Conservation (phyloP, 202 grass and related monocot species). For the Setaria viridis region DNA sequence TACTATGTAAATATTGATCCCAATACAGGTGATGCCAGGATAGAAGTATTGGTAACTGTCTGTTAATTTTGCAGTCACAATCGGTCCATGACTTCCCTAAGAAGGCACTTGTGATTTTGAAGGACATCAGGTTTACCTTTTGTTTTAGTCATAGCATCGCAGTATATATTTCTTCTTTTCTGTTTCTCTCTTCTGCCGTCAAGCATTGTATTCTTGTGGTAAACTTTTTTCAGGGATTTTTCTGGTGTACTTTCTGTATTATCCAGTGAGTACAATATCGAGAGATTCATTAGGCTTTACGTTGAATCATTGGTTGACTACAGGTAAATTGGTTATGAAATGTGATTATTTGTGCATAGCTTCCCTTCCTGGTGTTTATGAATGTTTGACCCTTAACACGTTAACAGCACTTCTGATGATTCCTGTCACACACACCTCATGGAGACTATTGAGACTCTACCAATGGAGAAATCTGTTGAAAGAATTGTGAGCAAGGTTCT, state of each 20-base stretch:
- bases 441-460: conserved; percentile 66
- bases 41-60: not conserved
- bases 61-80: conserved; percentile 79
- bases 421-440: conserved; percentile 56
- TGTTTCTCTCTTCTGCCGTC: conserved; percentile 6
- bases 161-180: conserved; percentile 15
- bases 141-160: not conserved
- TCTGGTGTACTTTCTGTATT: conserved; percentile 74
- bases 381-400: conserved; percentile 26
- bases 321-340: conserved; percentile 60
- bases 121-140: conserved; percentile 61
- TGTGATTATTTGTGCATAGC: conserved; percentile 46
- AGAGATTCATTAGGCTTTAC: conserved; percentile 78
- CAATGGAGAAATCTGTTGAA: conserved; percentile 61
- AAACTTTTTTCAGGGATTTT: conserved; percentile 74
- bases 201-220: conserved; percentile 15
- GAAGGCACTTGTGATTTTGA: conserved; percentile 79
- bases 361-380: conserved; percentile 25
- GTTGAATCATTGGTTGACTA: conserved; percentile 76
- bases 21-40: not conserved
- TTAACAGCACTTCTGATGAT: conserved; percentile 65
- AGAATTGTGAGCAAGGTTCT: conserved; percentile 74
- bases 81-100: conserved; percentile 63
- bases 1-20: conserved; percentile 29
- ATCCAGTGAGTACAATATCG: conserved; percentile 77